Base-by-base conservation (phyloP, 306 rosid species). In the Calophaca sinica region DNA sequence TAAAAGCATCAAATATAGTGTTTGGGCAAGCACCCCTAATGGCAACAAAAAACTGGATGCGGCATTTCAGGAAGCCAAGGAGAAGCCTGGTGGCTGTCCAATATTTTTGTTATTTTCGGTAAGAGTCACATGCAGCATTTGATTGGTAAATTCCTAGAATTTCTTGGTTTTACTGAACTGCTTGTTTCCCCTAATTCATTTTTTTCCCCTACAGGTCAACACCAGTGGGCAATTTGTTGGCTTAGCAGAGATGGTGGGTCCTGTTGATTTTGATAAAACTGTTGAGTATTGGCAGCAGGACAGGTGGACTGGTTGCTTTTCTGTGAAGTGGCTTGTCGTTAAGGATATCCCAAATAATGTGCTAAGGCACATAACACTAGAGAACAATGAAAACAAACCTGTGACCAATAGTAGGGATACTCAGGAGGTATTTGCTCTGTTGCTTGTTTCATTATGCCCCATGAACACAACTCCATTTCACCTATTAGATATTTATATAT, bases 251-350 rank as follows among this genome's bases (percentile, higher is more conserved):
- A 86, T 86, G 90, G 51, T 63, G 1, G 86, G 90, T 39, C 80
- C 87, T 31, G 82, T 86, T 46, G 82, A 86, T 79, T 86, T 86
- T 49, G 76, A 48, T 11, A 86, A 48, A 62, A 78, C 57, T 14
- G 74, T 81, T 8, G 84, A 72, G 58, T 83, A 75, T 66, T 86
- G 90, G 90, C 90, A 83, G 79, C 84, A 83, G 75, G 86, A 86
- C 79, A 83, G 83, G 86, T 86, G 90, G 90, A 83, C 83, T 15
- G 90, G 90, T 49, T 83, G 90, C 73, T 86, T 86, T 81, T 42
- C 83, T 65, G 80, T 83, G 57, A 81, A 86, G 87, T 86, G 90
- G 90, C 90, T 78, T 80, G 10, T 83, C 69, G 50, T 86, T 14
- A 86, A 86, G 84, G 90, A 86, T 53, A 66, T 86, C 51, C 87